Base-by-base conservation (phyloP, 2,329 filamentous ascomycete species). In the Metarhizium album region DNA sequence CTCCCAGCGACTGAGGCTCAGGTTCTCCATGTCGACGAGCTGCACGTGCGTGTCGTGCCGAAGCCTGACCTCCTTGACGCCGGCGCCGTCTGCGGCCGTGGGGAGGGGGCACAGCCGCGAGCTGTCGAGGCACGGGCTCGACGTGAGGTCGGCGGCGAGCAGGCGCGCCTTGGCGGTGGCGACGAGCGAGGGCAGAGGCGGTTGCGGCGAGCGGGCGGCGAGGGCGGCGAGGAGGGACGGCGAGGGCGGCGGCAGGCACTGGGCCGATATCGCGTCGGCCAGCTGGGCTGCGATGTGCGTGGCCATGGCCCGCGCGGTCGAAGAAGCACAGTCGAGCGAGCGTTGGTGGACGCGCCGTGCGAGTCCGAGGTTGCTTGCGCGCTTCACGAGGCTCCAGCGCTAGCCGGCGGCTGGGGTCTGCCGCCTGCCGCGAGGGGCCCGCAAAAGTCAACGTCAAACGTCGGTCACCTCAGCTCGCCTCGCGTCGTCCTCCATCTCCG, bases 11-110 rank as follows among this genome's bases (percentile, higher is more conserved):
- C 85, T 89, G 48, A 79, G 76, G 2, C 83, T 78, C 20, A 97
- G 76, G 62, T 97, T 90, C 62, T 95, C 85, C 7, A 97, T 74
- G 59, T 94, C 90, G 1, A 95, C 70, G 1, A 97, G 79, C 66
- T 97, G 93, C 1, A 93, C 84, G 3, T 84, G 74, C 1, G 91
- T 74, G 31, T 87, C 79, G 1, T 74, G 74, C 0, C 70, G 54
- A 0, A 97, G 70, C 0, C 67, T 70, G 3, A 71, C 67, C 52
- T 87, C 80, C 55, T 77, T 73, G 9, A 76, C 65, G 3, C 70
- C 67, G 0, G 77, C 71, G 56, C 79, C 71, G 47, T 56, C 67
- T n/a, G 83, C 67, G 55, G 78, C 74, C 0, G 67, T 51, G 0
- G 90, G 87, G 3, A 79, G 69, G 1, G 66, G 56, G 1, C 70